Percentiles rank a stretch among this genome's conserved stretches.
Evolutionary conservation across 2,329 filamentous ascomycete species (phyloP).

Genomic region (Ophiocordyceps polyrhachis-furcata): DNA sequence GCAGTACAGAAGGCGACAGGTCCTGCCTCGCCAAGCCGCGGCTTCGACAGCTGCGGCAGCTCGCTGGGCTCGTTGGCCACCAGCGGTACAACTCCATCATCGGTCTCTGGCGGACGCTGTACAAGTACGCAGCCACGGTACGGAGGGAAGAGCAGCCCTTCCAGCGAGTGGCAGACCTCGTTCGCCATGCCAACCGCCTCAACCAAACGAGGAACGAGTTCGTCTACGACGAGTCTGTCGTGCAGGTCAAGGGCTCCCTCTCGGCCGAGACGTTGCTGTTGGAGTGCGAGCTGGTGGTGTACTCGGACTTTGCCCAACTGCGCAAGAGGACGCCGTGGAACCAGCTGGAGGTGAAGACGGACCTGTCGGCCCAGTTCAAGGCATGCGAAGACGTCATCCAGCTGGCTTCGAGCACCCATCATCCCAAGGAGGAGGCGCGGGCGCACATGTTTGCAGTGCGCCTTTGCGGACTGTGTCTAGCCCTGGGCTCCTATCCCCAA

Average conservation of each 20-base stretch:
- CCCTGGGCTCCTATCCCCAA: background rate
- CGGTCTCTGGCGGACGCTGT: conserved; percentile 3
- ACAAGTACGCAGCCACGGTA: conserved; percentile 10
- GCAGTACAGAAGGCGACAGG: background rate
- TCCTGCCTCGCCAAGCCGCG: background rate
- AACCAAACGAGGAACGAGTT: conserved; percentile 10
- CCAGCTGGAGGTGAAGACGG: conserved; percentile 5
- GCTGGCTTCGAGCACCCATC: conserved; percentile 14
- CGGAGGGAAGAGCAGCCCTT: conserved; percentile 28
- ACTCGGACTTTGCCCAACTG: conserved; percentile 19
- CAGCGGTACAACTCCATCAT: conserved; percentile 2
- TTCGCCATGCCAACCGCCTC: conserved; percentile 19
- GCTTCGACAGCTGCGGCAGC: background rate
- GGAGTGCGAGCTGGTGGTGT: conserved; percentile 26
- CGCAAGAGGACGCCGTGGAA: background rate
- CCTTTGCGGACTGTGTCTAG: conserved; percentile 20
- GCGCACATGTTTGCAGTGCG: conserved; percentile 30
- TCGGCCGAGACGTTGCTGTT: conserved; percentile 25
- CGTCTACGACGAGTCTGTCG: conserved; percentile 14
- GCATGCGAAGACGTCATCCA: conserved; percentile 23
- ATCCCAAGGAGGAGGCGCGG: conserved; percentile 27
- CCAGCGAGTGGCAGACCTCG: conserved; percentile 24
- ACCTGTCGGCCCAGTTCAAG: conserved; percentile 13
- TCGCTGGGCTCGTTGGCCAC: conserved; percentile 1
- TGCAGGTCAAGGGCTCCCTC: conserved; percentile 19